A percentile compares a stretch with the other conserved stretches of the same genome.
Conservation (phyloP, 371 early-diverging fungal species). For the Mucor racemosus region DNA sequence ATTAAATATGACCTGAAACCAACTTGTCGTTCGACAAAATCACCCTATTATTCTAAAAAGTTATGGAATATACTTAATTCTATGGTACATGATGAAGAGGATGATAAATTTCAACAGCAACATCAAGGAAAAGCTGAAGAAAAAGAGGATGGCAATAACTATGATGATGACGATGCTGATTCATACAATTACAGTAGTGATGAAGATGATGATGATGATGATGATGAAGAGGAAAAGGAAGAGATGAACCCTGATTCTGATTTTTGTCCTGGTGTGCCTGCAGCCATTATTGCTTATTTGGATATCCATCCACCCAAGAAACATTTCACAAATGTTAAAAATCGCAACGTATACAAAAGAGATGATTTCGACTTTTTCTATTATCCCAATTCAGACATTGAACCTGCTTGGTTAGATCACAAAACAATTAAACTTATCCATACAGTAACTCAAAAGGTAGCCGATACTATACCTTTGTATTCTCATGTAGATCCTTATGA, state of each 20-base stretch:
- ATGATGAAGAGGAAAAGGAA: conserved; percentile 26
- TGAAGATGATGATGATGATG: conserved; percentile 28
- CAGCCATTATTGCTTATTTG: conserved; percentile 53
- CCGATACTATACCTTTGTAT: conserved; percentile 28
- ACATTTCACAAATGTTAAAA: conserved; percentile 7
- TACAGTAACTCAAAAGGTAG: conserved; percentile 20
- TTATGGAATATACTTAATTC: conserved; percentile 36
- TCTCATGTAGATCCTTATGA: conserved; percentile 31
- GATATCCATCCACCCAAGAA: conserved; percentile 29
- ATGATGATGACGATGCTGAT: not conserved
- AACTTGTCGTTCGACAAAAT: conserved; percentile 45
- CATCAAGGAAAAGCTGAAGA: not conserved
- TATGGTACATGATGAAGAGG: conserved; percentile 29
- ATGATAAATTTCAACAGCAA: not conserved
- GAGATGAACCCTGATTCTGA: conserved; percentile 21
- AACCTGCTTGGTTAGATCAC: conserved; percentile 30
- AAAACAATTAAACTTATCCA: conserved; percentile 36
- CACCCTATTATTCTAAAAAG: conserved; percentile 44
- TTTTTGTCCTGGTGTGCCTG: conserved; percentile 53
- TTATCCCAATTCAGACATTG: conserved; percentile 32
- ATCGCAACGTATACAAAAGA: conserved; percentile 12
- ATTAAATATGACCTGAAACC: conserved; percentile 44
- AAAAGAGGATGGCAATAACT: not conserved
- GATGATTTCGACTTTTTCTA: conserved; percentile 49
- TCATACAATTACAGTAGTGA: conserved; percentile 15